Evolutionary conservation across 257 asterid genomes (phyloP).

Genomic region (Solanum piurae): DNA sequence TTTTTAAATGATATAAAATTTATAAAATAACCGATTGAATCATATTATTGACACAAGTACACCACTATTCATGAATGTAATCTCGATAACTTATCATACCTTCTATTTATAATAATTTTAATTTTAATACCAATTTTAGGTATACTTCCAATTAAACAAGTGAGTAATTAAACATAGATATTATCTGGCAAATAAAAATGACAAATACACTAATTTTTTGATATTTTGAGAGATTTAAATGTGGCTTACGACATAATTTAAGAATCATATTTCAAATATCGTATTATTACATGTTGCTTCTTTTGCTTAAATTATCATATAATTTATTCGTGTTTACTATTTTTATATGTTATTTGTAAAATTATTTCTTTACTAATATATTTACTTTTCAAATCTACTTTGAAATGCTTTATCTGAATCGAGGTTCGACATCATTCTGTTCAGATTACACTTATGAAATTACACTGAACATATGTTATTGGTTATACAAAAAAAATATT

Average conservation of each 20-base stretch:
- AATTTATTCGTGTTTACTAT: too few relatives aligned
- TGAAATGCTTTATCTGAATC: background rate
- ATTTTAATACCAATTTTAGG: background rate
- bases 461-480: too few relatives aligned
- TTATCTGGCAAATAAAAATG: background rate
- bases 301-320: too few relatives aligned
- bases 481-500: background rate
- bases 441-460: rapidly evolving
- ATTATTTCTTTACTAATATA: background rate
- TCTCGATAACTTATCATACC: too few relatives aligned
- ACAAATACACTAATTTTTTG: too few relatives aligned
- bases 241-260: background rate
- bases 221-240: background rate
- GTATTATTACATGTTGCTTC: too few relatives aligned
- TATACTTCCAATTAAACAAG: background rate
- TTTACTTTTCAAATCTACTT: too few relatives aligned
- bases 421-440: background rate
- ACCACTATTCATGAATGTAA: too few relatives aligned
- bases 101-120: too few relatives aligned
- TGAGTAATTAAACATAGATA: background rate
- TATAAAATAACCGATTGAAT: background rate
- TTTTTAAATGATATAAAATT: too few relatives aligned
- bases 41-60: too few relatives aligned
- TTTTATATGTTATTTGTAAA: background rate
- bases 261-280: background rate